phyloP scores from a whole-genome alignment of 306 rosid genomes.

The Crotalaria pallida region DNA sequence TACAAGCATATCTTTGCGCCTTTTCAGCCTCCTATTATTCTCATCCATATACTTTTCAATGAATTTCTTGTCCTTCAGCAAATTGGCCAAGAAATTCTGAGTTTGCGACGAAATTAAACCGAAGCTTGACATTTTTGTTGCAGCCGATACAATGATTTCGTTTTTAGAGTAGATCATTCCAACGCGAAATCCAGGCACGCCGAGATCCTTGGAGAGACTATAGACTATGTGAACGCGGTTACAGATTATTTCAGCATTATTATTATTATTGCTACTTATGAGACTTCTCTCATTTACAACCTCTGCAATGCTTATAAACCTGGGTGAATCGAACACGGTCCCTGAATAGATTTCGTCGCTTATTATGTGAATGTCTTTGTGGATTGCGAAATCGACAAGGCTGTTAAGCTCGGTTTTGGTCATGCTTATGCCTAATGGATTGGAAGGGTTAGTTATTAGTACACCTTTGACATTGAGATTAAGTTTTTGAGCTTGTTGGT shows the following conservation, averaged over 20 bases:
- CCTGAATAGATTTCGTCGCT: conserved; percentile 87
- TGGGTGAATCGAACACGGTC: conserved; percentile 54
- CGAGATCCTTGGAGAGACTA: conserved; percentile 73
- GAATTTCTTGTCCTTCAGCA: conserved; percentile 50
- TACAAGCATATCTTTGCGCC: conserved; percentile 43
- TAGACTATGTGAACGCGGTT: conserved; percentile 56
- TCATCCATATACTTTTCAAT: conserved; percentile 34
- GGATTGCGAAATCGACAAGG: conserved; percentile 42
- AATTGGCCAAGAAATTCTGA: conserved; percentile 47
- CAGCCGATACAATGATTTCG: conserved; percentile 39
- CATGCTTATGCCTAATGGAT: conserved; percentile 78
- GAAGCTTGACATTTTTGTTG: conserved; percentile 96
- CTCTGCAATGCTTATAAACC: conserved; percentile 46
- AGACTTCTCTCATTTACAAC: conserved; percentile 20
- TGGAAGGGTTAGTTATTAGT: conserved; percentile 72
- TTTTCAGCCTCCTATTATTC: conserved; percentile 35
- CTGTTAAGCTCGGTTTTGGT: conserved; percentile 40
- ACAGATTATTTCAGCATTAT: background rate
- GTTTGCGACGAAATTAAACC: conserved; percentile 78
- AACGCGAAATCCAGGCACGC: conserved; percentile 68
- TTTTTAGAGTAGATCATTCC: conserved; percentile 81
- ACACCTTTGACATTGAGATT: conserved; percentile 70
- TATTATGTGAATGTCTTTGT: conserved; percentile 51
- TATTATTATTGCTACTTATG: too few relatives aligned
- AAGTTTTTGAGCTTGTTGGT: conserved; percentile 31